These are phyloP conservation scores for Dillenia suffruticosa DNA, from an alignment of 164 flowering plant species.

Conservation along the genomic window DNA sequence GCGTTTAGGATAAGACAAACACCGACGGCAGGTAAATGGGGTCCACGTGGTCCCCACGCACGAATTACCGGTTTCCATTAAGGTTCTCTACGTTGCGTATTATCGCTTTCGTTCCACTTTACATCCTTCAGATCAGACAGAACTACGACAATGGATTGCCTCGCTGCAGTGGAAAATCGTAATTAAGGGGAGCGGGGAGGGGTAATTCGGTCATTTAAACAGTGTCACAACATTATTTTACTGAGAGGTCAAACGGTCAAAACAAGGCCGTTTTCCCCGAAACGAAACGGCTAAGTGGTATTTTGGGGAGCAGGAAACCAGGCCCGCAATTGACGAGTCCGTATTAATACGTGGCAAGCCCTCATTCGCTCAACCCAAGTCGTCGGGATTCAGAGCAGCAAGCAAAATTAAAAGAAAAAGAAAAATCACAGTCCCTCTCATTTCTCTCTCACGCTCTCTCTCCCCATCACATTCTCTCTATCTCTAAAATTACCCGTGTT, in stretches of 20 bases:
- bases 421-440: constrained; percentile 34
- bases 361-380: constrained; percentile 31
- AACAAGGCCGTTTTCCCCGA: neutral
- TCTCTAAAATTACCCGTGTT: constrained; percentile 22
- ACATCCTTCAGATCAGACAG: too few relatives aligned
- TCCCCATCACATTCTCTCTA: constrained; percentile 21
- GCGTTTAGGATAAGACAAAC: constrained; percentile 31
- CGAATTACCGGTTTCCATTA: constrained; percentile 21
- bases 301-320: constrained; percentile 16
- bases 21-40: constrained; percentile 31
- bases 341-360: constrained; percentile 28
- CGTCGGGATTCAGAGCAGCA: constrained; percentile 67
- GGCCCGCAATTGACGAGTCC: constrained; percentile 28
- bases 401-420: constrained; percentile 18
- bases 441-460: constrained; percentile 9
- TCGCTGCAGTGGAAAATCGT: too few relatives aligned
- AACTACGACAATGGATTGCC: too few relatives aligned
- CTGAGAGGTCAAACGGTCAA: constrained; percentile 27
- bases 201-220: constrained; percentile 9
- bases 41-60: constrained; percentile 25
- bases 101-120: neutral
- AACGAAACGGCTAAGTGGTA: constrained; percentile 11
- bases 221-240: neutral
- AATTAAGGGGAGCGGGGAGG: neutral
- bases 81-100: constrained; percentile 9